Conservation (phyloP, 257 asterid species). For the Jacaranda copaia region DNA sequence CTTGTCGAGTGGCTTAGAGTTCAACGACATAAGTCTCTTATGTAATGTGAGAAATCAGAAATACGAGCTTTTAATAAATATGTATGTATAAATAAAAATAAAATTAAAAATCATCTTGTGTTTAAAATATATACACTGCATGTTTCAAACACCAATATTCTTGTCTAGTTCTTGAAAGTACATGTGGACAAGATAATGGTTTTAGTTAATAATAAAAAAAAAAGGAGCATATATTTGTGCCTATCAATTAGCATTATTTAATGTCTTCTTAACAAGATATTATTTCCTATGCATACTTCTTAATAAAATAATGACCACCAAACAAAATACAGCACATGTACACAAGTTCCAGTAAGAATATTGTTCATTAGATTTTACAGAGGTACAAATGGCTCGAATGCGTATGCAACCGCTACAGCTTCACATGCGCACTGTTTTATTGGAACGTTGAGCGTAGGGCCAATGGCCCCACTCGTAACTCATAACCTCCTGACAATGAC, state of each 20-base stretch:
- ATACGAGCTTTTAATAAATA: no score
- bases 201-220: neutral
- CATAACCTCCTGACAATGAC: slow-evolving; percentile 2
- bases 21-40: no score
- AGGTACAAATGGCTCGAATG: neutral
- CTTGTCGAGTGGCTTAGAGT: no score
- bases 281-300: neutral
- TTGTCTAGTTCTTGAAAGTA: neutral
- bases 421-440: slow-evolving; percentile 30
- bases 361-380: neutral
- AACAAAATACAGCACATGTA: slow-evolving; percentile 28
- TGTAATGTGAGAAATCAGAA: no score
- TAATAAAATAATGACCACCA: neutral
- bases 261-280: slow-evolving; percentile 8
- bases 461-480: neutral
- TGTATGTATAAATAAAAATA: no score
- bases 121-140: neutral
- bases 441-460: slow-evolving; percentile 25
- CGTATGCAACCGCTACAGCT: neutral
- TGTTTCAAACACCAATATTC: neutral
- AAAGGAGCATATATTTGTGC: neutral
- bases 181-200: neutral
- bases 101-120: neutral
- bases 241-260: neutral
- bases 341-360: slow-evolving; percentile 32